Conservation (phyloP, 1,284 basidiomycete species). For the Cutaneotrichosporon daszewskae region DNA sequence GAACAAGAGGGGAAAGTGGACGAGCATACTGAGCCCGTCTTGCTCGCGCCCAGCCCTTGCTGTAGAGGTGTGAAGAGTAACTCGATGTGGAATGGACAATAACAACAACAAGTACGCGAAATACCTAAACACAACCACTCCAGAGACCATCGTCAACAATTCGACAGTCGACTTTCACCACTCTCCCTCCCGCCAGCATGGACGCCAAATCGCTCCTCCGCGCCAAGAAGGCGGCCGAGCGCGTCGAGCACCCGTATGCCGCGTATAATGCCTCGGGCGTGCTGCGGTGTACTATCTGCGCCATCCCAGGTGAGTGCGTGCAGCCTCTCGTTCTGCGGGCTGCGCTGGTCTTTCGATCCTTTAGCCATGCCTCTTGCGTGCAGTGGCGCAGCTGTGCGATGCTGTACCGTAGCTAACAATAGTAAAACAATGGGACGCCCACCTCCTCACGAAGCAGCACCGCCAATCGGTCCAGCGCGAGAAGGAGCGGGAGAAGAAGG, state of each 20-base stretch:
- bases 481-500: constrained; percentile 30
- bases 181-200: neutral
- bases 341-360: neutral
- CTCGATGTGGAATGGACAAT: neutral
- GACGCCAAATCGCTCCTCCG: constrained; percentile 46
- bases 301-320: constrained; percentile 38
- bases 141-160: too few species aligned
- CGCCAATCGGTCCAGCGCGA: constrained; percentile 40
- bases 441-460: constrained; percentile 47
- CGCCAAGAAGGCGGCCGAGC: constrained; percentile 45
- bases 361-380: neutral
- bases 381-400: neutral
- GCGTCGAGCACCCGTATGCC: constrained; percentile 42
- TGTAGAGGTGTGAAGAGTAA: neutral
- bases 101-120: too few species aligned
- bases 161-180: neutral
- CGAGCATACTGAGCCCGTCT: too few species aligned
- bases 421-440: constrained; percentile 49
- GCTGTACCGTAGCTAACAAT: neutral
- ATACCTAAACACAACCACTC: too few species aligned
- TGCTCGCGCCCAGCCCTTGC: too few species aligned
- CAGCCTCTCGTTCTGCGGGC: too few species aligned
- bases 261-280: constrained; percentile 36
- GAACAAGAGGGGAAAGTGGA: constrained; percentile 1
- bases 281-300: constrained; percentile 44